phyloP scores from a whole-genome alignment of 805 yeast species.

The Kodamaea jinghongensis region DNA sequence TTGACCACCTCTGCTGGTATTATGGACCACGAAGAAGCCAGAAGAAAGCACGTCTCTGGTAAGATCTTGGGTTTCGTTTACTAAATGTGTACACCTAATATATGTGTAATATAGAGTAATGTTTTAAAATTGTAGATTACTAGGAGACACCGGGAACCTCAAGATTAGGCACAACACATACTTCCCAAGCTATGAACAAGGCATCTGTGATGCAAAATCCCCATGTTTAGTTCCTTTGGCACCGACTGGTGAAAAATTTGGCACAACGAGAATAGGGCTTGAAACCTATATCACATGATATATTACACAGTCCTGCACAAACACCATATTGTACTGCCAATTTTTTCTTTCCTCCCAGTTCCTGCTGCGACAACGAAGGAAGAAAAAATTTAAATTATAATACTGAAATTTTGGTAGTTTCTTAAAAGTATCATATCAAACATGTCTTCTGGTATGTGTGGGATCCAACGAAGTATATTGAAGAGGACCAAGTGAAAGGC shows the following conservation, averaged over 20 bases:
- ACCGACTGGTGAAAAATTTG: too few relatives aligned
- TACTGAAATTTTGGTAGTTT: not conserved
- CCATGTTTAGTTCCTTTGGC: too few relatives aligned
- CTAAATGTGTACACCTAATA: conserved; percentile 39
- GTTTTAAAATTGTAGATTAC: not conserved
- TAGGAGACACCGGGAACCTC: too few relatives aligned
- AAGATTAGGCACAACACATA: too few relatives aligned
- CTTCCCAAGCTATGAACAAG: too few relatives aligned
- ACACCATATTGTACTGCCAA: too few relatives aligned
- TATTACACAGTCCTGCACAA: too few relatives aligned
- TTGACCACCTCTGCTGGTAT: conserved; percentile 99
- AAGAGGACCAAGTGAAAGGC: too few relatives aligned
- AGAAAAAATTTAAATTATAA: not conserved
- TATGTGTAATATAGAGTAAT: conserved; percentile 1
- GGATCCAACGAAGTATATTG: not conserved
- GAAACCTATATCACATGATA: too few relatives aligned
- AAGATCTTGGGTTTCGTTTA: conserved; percentile 97
- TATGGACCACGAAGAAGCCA: conserved; percentile 99
- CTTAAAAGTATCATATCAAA: conserved; percentile 12
- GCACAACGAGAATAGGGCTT: too few relatives aligned
- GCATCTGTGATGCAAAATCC: too few relatives aligned
- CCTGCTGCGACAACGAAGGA: not conserved
- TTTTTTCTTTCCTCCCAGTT: too few relatives aligned
- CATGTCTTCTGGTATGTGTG: conserved; percentile 19
- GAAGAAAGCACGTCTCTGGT: conserved; percentile 99